phyloP scores from a whole-genome alignment of 805 yeast genomes.

The Ogataea angusta region DNA sequence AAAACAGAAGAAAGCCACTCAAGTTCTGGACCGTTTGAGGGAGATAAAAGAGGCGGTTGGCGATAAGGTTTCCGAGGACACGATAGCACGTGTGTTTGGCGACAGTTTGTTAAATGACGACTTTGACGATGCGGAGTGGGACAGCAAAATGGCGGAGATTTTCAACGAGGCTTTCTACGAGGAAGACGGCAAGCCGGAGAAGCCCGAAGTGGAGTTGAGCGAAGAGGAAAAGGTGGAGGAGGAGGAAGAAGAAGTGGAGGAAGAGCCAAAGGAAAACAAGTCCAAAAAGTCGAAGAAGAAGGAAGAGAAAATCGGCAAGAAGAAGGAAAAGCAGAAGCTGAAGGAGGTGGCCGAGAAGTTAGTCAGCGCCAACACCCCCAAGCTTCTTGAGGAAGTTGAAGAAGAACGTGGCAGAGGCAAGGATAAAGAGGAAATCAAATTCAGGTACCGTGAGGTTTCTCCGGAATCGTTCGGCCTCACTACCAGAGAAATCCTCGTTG shows the following conservation, averaged over 20 bases:
- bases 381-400: slow-evolving; percentile 66
- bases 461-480: slow-evolving; percentile 90
- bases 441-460: slow-evolving; percentile 90
- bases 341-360: slow-evolving; percentile 70
- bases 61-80: slow-evolving; percentile 55
- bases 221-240: slow-evolving; percentile 32
- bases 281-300: slow-evolving; percentile 54
- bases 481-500: slow-evolving; percentile 81
- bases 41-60: slow-evolving; percentile 70
- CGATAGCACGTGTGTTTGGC: slow-evolving; percentile 63
- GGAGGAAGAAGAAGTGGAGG: slow-evolving; percentile 26
- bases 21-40: slow-evolving; percentile 67
- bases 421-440: slow-evolving; percentile 47
- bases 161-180: slow-evolving; percentile 81
- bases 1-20: slow-evolving; percentile 72
- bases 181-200: slow-evolving; percentile 42
- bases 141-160: slow-evolving; percentile 73
- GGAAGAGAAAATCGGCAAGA: slow-evolving; percentile 50
- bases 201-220: slow-evolving; percentile 25
- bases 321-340: slow-evolving; percentile 59
- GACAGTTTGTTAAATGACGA: slow-evolving; percentile 79
- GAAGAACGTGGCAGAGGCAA: slow-evolving; percentile 60
- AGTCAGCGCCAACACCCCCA: slow-evolving; percentile 68
- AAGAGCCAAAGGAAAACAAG: slow-evolving; percentile 29
- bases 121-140: slow-evolving; percentile 91